Base-by-base conservation (phyloP, 2,329 filamentous ascomycete species). In the Grosmannia serpens region DNA sequence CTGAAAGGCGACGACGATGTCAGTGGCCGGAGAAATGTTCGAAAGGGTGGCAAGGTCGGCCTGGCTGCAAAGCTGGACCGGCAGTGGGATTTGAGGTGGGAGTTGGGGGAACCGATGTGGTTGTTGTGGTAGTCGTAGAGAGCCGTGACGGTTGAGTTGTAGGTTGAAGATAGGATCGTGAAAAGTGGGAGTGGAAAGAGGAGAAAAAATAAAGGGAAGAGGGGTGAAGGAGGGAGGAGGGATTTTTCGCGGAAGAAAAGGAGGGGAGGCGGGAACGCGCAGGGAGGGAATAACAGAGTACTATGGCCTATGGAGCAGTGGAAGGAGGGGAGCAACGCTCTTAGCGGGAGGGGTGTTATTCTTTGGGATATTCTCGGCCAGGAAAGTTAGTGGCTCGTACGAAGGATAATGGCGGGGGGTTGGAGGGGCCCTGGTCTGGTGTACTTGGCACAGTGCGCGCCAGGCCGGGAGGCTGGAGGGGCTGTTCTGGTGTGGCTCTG, bases 401-500 rank as follows among this genome's bases (percentile, higher is more conserved):
- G 63, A 59, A 65, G 64, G 33, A 61, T 60, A 62, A 61, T 64
- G 63, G 62, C 63, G 64, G 64, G 63, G 64, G 51, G 50, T 58
- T 51, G 57, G 55, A 15, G 57, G 57, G 57, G 44, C 38, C 47
- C 26, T 49, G 13, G 51, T 54, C 29, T 11, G 20, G 35, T 29
- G 26, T 35, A 54, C 52, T n/a, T 53, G 29, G 15, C 53, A 55
- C 53, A 55, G 53, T 55, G 53, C 53, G 38, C 38, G 35, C 15
- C 3, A 24, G 22, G 8, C 11, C 31, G n/a, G 15, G 50, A 10
- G 6, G 29, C 29, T 17, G 15, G 31, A 53, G 50, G 26, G 47
- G 50, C 27, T 55, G 24, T 55, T n/a, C n/a, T 8, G 35, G n/a
- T 27, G 35, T 55, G 53, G 35, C 53, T 22, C 24, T 53, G 29